phyloP scores from a whole-genome alignment of 805 yeast species.

The Candida tibetensis region DNA sequence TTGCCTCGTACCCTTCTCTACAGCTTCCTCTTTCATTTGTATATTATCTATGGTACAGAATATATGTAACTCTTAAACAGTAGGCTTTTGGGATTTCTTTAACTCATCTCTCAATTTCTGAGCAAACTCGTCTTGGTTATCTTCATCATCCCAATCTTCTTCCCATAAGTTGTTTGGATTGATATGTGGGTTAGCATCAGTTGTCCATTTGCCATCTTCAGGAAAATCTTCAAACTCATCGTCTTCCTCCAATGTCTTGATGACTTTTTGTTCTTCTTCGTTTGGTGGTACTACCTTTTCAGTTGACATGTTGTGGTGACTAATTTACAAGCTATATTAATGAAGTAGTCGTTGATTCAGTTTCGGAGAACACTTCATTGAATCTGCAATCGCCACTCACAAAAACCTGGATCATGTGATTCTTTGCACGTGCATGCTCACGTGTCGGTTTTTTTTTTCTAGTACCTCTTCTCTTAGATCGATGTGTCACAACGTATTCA shows the following conservation, averaged over 20 bases:
- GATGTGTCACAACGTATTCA: too few relatives aligned
- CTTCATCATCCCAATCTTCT: slow-evolving; percentile 97
- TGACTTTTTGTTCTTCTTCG: slow-evolving; percentile 35
- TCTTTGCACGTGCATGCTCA: not conserved
- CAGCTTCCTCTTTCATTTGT: too few relatives aligned
- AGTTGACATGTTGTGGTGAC: slow-evolving; percentile 9
- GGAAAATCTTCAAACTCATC: slow-evolving; percentile 98
- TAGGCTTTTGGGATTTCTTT: slow-evolving; percentile 14
- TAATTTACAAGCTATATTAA: too few relatives aligned
- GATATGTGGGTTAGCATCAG: slow-evolving; percentile 50
- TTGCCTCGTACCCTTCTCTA: too few relatives aligned
- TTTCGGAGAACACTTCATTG: too few relatives aligned
- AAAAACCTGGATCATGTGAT: slow-evolving; percentile 3
- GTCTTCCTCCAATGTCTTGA: slow-evolving; percentile 86
- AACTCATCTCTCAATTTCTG: slow-evolving; percentile 57
- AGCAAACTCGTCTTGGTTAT: slow-evolving; percentile 86
- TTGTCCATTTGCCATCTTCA: slow-evolving; percentile 74
- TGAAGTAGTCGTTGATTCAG: too few relatives aligned
- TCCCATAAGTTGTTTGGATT: slow-evolving; percentile 78
- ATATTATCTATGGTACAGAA: slow-evolving; percentile 1
- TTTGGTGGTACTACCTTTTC: slow-evolving; percentile 7
- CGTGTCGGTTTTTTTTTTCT: slow-evolving; percentile 2
- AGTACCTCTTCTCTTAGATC: not conserved
- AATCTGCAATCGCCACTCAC: not conserved
- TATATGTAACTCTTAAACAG: not conserved